phyloP scores from a whole-genome alignment of 139 green algal species.

The Ettlia oleoabundans region DNA sequence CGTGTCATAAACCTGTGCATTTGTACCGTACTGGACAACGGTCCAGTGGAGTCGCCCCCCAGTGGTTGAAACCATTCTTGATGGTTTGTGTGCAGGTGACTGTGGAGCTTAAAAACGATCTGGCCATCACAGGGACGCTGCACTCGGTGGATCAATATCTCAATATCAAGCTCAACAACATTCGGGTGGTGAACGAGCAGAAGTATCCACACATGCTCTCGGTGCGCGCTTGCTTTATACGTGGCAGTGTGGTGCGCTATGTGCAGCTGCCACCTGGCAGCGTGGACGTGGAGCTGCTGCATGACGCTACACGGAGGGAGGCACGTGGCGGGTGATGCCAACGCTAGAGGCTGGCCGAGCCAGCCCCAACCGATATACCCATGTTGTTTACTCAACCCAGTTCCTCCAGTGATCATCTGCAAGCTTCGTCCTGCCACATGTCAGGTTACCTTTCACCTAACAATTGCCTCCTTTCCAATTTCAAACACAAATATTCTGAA shows the following conservation, averaged over 20 bases:
- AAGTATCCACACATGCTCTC: constrained; percentile 98
- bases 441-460: too few relatives aligned
- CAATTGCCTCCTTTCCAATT: too few relatives aligned
- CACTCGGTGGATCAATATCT: constrained; percentile 99
- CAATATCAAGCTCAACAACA: constrained; percentile 98
- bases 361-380: neutral
- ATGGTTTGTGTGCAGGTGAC: constrained; percentile 79
- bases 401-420: too few relatives aligned
- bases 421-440: too few relatives aligned
- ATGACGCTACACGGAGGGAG: constrained; percentile 97
- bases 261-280: constrained; percentile 89
- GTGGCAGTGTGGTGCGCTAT: constrained; percentile 97
- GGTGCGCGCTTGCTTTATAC: constrained; percentile 98
- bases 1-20: too few relatives aligned
- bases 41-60: too few relatives aligned
- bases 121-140: constrained; percentile 92
- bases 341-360: neutral
- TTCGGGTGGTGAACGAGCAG: constrained; percentile 79
- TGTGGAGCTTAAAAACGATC: constrained; percentile 99
- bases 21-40: too few relatives aligned
- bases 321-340: constrained; percentile 54
- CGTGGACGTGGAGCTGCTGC: constrained; percentile 97
- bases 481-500: too few relatives aligned
- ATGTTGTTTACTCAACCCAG: too few relatives aligned
- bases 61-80: neutral